Evolutionary conservation across 2,329 filamentous ascomycete genomes (phyloP), one percentile per base, ranked within the genome.

Genomic region (Colletotrichum tropicale): DNA sequence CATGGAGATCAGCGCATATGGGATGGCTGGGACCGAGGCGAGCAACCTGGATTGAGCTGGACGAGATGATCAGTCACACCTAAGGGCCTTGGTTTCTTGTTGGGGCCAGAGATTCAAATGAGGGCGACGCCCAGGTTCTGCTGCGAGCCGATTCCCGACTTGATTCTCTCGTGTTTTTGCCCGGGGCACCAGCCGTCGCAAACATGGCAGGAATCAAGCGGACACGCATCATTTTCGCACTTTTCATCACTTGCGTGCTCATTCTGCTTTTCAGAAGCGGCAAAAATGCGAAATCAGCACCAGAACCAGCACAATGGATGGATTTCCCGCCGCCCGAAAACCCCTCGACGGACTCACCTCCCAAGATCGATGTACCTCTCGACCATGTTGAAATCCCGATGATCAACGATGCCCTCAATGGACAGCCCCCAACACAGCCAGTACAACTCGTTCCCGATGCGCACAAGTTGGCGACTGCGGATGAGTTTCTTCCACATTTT

Each of bases 11-110:
- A 58, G 69, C 66, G 30, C n/a, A 66, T 55, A 71, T 62, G 24
- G 26, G 38, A 66, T 75, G 62, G 69, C 69, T 48, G 69, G 62
- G 43, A 48, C 69, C 69, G 69, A 75, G 73, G 73, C 38, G 55
- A 32, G 36, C 36, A 55, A 36, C n/a, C 24, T 8, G 28, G 12
- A 28, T 62, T 48, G 38, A 67, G 36, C 10, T 75, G 69, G 55
- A 18, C 26, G 5, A 58, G 24, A 30, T 43, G 13, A 28, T 24
- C 18, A 8, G 28, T 48, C 24, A 34, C 34, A 30, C 15, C 38
- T 9, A n/a, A 26, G 43, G 38, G 26, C 8, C n/a, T 65, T 56
- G 24, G 6, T 24, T 38, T 62, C 13, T 34, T 4, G 15, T 32
- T 52, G 28, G 16, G 7, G 36, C 6, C 8, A 28, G 16, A 7